Base-by-base conservation (phyloP, 441 rosid species). In the Brassica balearica region DNA sequence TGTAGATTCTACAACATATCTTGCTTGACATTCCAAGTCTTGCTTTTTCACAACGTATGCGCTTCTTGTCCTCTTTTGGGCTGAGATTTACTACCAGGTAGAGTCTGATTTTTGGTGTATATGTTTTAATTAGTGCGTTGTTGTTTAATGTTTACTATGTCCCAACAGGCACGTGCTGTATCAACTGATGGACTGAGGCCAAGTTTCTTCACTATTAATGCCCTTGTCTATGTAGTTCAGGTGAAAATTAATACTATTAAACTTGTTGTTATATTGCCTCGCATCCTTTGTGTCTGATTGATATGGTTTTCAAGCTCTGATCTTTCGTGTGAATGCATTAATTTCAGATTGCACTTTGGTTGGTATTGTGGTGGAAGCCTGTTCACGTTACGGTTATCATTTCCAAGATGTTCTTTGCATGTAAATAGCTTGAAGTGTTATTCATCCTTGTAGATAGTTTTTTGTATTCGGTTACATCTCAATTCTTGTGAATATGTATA, bases 31-130 rank as follows among this genome's bases (percentile, higher is more conserved):
- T 92, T 83, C 97, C 97, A 6, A 92, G 98, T 75, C 95, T 94
- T 80, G 93, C 88, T 75, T 94, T 94, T 91, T 94, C 89, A 89
- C 98, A 3, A 94, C 98, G 0, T 94, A 89, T 46, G 92, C 92
- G 1, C 98, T 94, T 19, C 66, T 94, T 76, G 94, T 94, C 63
- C 91, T 94, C 82, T 94, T 94, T 81, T 94, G 97, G 98, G 98
- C 97, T 0, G 98, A 94, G 83, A 94, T 94, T 59, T 94, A 92
- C 83, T 90, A 92, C 80, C 98, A 94, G 96, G 98, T 92, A 48
- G 66, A 20, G 29, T 3, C 60, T 55, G 60, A 51, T 55, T 55
- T 53, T 53, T 43, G 59, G 59, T 51, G n/a, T 48, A 6, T 48
- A n/a, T 48, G 0, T 46, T 51, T 55, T 55, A 55, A 6, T 55